Evolutionary conservation across 352 stramenopile species (phyloP).

Genomic region (Pythium plurisporium): DNA sequence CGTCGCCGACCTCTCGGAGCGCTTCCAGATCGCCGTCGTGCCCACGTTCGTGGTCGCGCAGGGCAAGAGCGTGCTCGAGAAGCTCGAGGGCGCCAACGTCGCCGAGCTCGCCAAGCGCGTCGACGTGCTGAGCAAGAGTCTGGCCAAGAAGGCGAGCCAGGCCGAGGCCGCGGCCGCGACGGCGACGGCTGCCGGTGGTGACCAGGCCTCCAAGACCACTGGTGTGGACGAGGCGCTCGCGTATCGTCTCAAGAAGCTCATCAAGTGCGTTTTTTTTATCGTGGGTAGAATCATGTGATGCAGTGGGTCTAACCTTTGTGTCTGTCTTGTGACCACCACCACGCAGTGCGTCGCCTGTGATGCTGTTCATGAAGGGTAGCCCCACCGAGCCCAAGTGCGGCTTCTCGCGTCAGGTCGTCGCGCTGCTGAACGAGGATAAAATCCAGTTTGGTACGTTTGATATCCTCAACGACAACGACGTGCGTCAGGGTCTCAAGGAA

Average conservation of each 20-base stretch:
- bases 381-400: conserved; percentile 93
- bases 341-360: conserved; percentile 78
- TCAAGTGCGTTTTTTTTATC: conserved; percentile 34
- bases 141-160: conserved; percentile 48
- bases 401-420: conserved; percentile 94
- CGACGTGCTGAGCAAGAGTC: conserved; percentile 78
- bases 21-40: conserved; percentile 90
- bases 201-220: conserved; percentile 16
- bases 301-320: not conserved
- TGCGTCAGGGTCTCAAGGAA: conserved; percentile 95
- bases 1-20: conserved; percentile 77
- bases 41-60: conserved; percentile 92
- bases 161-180: conserved; percentile 23
- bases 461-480: conserved; percentile 96
- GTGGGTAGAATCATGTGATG: not conserved
- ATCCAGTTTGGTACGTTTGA: conserved; percentile 96
- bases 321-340: not conserved
- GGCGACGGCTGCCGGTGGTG: conserved; percentile 5
- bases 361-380: conserved; percentile 99
- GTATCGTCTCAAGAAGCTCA: conserved; percentile 80
- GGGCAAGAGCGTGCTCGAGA: conserved; percentile 70
- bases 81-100: conserved; percentile 81
- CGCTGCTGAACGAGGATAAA: conserved; percentile 89
- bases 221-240: conserved; percentile 58
- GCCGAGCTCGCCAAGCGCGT: conserved; percentile 80